Conservation (phyloP, 345 rosid species). For the Clarkia xantiana region DNA sequence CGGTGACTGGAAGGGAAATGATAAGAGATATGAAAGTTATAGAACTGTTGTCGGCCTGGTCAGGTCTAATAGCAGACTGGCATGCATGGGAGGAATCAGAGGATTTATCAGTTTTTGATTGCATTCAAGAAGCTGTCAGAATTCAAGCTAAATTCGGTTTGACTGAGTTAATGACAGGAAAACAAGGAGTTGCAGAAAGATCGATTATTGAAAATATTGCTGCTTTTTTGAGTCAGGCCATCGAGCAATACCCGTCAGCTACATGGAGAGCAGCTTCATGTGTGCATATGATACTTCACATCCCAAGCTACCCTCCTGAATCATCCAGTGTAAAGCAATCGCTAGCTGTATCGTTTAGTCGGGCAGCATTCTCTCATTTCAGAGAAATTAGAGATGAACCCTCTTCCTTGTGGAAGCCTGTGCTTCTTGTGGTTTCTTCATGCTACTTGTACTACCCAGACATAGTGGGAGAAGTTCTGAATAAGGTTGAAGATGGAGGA, state of each 20-base stretch:
- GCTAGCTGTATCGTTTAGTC: conserved; percentile 33
- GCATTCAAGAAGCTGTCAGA: conserved; percentile 62
- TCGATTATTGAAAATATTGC: conserved; percentile 62
- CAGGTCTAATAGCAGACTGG: conserved; percentile 67
- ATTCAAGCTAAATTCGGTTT: conserved; percentile 39
- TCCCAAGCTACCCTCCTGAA: conserved; percentile 45
- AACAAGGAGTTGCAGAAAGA: conserved; percentile 19
- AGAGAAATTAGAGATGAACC: conserved; percentile 38
- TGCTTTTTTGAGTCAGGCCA: conserved; percentile 55
- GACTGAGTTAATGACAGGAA: conserved; percentile 30
- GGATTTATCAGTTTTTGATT: conserved; percentile 61
- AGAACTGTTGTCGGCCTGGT: conserved; percentile 56
- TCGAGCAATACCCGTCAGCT: conserved; percentile 65
- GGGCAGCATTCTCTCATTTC: conserved; percentile 61
- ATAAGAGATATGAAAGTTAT: conserved; percentile 39
- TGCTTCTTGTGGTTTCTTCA: conserved; percentile 62
- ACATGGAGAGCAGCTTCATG: conserved; percentile 69
- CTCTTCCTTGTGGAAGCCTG: conserved; percentile 57
- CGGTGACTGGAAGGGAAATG: conserved; percentile 31
- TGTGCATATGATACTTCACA: conserved; percentile 53
- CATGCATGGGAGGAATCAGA: conserved; percentile 88
- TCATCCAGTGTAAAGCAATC: conserved; percentile 33
- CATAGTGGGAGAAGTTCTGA: conserved; percentile 34
- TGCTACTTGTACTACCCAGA: conserved; percentile 55
- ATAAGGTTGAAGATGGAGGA: conserved; percentile 43